Conservation (phyloP, 23 red algal genomes). For the Gracilariopsis chorda region DNA sequence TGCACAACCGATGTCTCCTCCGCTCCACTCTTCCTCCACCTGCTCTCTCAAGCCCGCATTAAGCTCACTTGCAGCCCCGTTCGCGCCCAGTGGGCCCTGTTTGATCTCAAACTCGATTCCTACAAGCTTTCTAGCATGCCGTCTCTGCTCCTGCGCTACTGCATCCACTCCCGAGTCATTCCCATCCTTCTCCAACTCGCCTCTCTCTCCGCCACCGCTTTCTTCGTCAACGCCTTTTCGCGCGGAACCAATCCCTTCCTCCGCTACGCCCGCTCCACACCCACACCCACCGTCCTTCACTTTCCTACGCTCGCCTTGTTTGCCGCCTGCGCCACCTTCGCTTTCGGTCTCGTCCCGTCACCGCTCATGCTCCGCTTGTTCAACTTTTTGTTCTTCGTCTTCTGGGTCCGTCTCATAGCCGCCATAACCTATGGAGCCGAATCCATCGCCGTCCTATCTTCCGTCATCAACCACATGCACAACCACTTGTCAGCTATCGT, state of each 20-base stretch:
- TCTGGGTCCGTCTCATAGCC: not conserved
- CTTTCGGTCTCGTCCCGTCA: slow-evolving; percentile 15
- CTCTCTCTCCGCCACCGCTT: not conserved
- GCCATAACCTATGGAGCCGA: slow-evolving; percentile 29
- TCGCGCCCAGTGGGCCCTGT: slow-evolving; percentile 16
- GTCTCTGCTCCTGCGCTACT: not conserved
- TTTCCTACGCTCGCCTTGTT: not conserved
- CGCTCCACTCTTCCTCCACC: not conserved
- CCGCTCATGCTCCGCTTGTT: slow-evolving; percentile 1
- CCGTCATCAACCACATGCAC: not conserved
- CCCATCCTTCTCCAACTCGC: slow-evolving; percentile 2
- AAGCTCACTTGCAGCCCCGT: not conserved
- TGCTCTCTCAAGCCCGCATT: slow-evolving; percentile 14
- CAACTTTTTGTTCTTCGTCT: slow-evolving; percentile 3
- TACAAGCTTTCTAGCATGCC: not conserved
- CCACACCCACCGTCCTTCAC: not conserved
- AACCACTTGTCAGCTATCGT: not conserved
- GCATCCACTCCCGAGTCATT: not conserved
- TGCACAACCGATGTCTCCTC: not conserved
- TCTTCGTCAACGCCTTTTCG: not conserved
- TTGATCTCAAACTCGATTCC: slow-evolving; percentile 23
- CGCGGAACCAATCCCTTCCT: not conserved
- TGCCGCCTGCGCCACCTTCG: not conserved
- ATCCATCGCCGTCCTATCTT: not conserved
- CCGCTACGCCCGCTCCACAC: not conserved